Base-by-base conservation (phyloP, 495 filamentous ascomycete species). In the Aspergillus heteromorphus region DNA sequence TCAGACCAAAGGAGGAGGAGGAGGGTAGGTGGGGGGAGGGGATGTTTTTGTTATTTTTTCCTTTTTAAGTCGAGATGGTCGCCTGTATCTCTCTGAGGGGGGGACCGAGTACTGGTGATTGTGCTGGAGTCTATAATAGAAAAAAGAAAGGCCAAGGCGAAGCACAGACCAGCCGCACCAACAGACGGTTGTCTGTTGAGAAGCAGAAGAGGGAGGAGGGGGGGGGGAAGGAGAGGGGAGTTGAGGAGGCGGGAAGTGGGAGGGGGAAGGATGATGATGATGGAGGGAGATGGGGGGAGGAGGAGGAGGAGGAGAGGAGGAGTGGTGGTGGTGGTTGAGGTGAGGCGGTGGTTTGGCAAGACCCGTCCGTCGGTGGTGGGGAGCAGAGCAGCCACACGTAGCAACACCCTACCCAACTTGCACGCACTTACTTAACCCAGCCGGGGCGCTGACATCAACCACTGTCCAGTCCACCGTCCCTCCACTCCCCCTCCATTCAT, bases 381-480 rank as follows among this genome's bases (percentile, higher is more conserved):
- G 58, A 45, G 53, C 40, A 52, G 52, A 57, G 62, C 17, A 58
- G 59, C 60, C 56, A 56, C 55, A 45, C 51, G 34, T 21, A 48
- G 45, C 40, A 47, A 54, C 45, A 30, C 47, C 47, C 47, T 45
- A 51, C 23, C 23, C 23, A 27, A 27, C 23, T 27, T 27, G 4
- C 23, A 27, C 23, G 4, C 23, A 27, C 23, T 27, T 27, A 57
- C 48, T 30, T 30, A 48, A 43, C 42, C 42, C 40, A 48, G 47
- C 55, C 49, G 56, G 56, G 53, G 53, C 60, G 57, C 60, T 63
- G 60, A 63, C 60, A 63, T 63, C 60, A 63, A 63, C 60, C 56
- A 58, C 48, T 50, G 9, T 40, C 36, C 6, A n/a, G n/a, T n/a
- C n/a, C n/a, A n/a, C n/a, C n/a, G n/a, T n/a, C n/a, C n/a, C n/a